phyloP scores from a whole-genome alignment of 805 yeast species.

The Myxozyma mucilagina region DNA sequence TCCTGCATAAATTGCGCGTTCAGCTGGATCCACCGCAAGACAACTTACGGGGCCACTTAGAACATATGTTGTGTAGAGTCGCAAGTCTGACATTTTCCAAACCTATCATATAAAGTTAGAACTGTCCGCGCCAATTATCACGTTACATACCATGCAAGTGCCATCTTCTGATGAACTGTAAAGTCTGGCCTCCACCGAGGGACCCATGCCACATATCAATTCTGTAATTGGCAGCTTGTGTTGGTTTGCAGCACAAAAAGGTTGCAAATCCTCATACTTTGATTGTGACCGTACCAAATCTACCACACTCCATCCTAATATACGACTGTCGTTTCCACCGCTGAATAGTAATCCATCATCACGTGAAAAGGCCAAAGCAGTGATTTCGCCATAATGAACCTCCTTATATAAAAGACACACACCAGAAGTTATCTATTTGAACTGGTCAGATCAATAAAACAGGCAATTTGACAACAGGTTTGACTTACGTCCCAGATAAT shows the following conservation, averaged over 20 bases:
- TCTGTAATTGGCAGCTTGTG: constrained; percentile 54
- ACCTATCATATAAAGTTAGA: constrained; percentile 45
- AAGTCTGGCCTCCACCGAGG: constrained; percentile 59
- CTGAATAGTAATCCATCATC: constrained; percentile 70
- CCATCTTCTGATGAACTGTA: constrained; percentile 70
- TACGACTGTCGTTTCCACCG: constrained; percentile 80
- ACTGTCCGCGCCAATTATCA: too few species aligned
- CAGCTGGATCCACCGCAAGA: constrained; percentile 73
- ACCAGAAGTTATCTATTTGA: constrained; percentile 58
- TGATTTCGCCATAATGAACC: constrained; percentile 79
- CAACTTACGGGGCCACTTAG: constrained; percentile 57
- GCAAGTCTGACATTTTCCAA: constrained; percentile 54
- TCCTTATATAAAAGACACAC: constrained; percentile 67
- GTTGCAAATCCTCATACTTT: constrained; percentile 36
- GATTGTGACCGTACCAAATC: constrained; percentile 54
- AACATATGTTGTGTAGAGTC: constrained; percentile 70
- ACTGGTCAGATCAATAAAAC: background rate
- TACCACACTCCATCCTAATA: constrained; percentile 67
- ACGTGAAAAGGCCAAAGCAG: constrained; percentile 56
- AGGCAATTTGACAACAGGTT: background rate
- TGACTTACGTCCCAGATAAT: constrained; percentile 70
- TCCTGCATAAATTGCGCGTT: constrained; percentile 72
- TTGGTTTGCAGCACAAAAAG: constrained; percentile 36
- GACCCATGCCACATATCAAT: constrained; percentile 52
- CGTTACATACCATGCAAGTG: constrained; percentile 15